Percentiles rank a stretch among this genome's conserved stretches.
phyloP scores from a whole-genome alignment of 805 yeast species.

The Suhomyces sp. region DNA sequence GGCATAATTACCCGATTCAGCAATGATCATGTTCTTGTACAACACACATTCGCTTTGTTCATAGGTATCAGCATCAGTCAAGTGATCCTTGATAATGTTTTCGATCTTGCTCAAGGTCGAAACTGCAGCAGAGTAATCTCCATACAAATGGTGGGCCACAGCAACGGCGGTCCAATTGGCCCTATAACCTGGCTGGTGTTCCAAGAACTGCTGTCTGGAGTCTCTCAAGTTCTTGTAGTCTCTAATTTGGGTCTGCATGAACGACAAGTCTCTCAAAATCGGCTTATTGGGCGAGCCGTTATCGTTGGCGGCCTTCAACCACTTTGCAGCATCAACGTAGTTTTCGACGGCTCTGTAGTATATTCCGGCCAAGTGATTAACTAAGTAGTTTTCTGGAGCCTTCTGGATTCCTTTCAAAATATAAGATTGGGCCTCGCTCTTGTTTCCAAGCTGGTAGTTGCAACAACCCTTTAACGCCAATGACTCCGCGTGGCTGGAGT shows the following conservation, averaged over 20 bases:
- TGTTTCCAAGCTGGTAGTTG: slow-evolving; percentile 53
- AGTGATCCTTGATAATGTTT: slow-evolving; percentile 63
- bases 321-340: slow-evolving; percentile 73
- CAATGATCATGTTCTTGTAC: slow-evolving; percentile 66
- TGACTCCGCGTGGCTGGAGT: slow-evolving; percentile 73
- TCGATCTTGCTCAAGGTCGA: slow-evolving; percentile 74
- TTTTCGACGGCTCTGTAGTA: slow-evolving; percentile 68
- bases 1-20: slow-evolving; percentile 58
- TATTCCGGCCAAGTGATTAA: slow-evolving; percentile 83
- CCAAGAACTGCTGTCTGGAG: slow-evolving; percentile 67
- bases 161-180: slow-evolving; percentile 91
- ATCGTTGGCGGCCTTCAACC: slow-evolving; percentile 70
- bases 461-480: slow-evolving; percentile 81
- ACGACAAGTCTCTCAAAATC: slow-evolving; percentile 77
- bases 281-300: slow-evolving; percentile 76
- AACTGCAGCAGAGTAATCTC: slow-evolving; percentile 65
- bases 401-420: slow-evolving; percentile 60
- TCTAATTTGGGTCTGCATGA: slow-evolving; percentile 75
- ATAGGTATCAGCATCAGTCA: slow-evolving; percentile 60
- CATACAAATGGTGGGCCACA: slow-evolving; percentile 74
- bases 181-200: slow-evolving; percentile 73
- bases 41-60: slow-evolving; percentile 82
- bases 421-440: slow-evolving; percentile 59
- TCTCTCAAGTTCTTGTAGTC: slow-evolving; percentile 61
- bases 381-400: slow-evolving; percentile 62